Evolutionary conservation across 2,329 filamentous ascomycete genomes (phyloP).

Genomic region (Didymellaceae sp.): DNA sequence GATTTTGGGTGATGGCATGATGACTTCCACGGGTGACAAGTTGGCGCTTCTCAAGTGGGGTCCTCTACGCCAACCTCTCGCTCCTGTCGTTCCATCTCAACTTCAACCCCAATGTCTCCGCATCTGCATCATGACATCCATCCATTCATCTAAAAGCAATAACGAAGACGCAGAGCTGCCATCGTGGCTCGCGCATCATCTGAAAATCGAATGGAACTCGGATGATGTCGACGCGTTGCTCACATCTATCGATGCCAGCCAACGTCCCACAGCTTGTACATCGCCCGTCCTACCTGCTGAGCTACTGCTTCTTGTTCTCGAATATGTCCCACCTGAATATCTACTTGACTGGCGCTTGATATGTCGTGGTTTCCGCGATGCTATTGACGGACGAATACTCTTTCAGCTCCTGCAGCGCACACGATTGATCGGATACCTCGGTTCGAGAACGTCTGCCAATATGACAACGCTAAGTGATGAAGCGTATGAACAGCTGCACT

Average conservation of each 20-base stretch:
- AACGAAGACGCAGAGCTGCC: constrained; percentile 18
- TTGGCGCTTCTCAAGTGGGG: neutral
- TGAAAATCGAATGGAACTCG: constrained; percentile 33
- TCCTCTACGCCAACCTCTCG: neutral
- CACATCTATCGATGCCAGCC: constrained; percentile 39
- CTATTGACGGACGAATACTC: constrained; percentile 38
- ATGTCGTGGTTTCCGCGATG: constrained; percentile 40
- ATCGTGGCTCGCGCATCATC: constrained; percentile 29
- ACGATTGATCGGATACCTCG: constrained; percentile 33
- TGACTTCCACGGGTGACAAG: no score
- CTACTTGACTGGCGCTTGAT: constrained; percentile 39
- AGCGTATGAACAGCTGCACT: constrained; percentile 24
- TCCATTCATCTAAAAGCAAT: neutral
- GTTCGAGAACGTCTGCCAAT: neutral
- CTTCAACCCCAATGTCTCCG: neutral
- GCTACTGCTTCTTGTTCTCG: constrained; percentile 36
- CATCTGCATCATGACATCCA: constrained; percentile 4
- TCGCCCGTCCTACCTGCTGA: constrained; percentile 40
- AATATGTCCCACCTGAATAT: constrained; percentile 35
- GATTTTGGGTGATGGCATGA: no score
- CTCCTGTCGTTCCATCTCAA: neutral
- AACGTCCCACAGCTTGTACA: constrained; percentile 13
- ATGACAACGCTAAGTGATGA: constrained; percentile 18
- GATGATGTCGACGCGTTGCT: constrained; percentile 39
- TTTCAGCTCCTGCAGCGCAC: constrained; percentile 32